Base-by-base conservation (phyloP, 2,329 filamentous ascomycete genomes). In the Xylariaceae sp. region DNA sequence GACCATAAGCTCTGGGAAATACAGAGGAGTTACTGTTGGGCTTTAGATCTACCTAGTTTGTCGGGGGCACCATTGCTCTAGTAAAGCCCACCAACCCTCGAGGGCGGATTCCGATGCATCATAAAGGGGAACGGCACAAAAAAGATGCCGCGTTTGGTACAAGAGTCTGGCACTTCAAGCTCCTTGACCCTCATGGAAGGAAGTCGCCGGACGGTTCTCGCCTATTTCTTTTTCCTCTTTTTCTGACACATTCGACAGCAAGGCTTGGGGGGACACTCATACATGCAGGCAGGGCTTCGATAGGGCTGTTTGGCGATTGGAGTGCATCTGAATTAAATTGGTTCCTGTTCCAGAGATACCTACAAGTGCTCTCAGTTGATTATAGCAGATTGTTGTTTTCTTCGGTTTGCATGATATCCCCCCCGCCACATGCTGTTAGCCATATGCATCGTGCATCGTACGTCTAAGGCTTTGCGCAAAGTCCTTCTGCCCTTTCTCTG, bases 271-370 rank as follows among this genome's bases (percentile, higher is more conserved):
- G 68, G 65, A 66, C 63, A 53, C 63, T 68, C 65, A 69, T 67
- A 68, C 67, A 71, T 67, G 65, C 66, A 66, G 66, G 65, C 68
- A 69, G 66, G 67, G 64, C 63, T 70, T 70, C 63, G 64, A 70
- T 69, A 69, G 63, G 68, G 64, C 68, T 64, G 68, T 69, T 69
- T 64, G 68, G 68, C 67, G 69, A 69, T 66, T 65, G 68, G 69
- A 69, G 69, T 69, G 69, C 68, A 69, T 69, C 64, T 67, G 67
- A 71, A 69, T 68, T 70, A 62, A 71, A 65, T 65, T 71, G 67
- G 65, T 67, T 67, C 56, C 65, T 65, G 67, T 67, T 67, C 53
- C 56, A 31, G 50, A 60, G 54, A 55, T 53, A 52, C 14, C 47
- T 45, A 55, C 36, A 34, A 29, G 23, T 45, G 47, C 28, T 26